A percentile compares a stretch with the other conserved stretches of the same genome.
These are phyloP conservation scores for Scenedesmus sp. DNA, from an alignment of 163 green algal species.

Conservation along the genomic window DNA sequence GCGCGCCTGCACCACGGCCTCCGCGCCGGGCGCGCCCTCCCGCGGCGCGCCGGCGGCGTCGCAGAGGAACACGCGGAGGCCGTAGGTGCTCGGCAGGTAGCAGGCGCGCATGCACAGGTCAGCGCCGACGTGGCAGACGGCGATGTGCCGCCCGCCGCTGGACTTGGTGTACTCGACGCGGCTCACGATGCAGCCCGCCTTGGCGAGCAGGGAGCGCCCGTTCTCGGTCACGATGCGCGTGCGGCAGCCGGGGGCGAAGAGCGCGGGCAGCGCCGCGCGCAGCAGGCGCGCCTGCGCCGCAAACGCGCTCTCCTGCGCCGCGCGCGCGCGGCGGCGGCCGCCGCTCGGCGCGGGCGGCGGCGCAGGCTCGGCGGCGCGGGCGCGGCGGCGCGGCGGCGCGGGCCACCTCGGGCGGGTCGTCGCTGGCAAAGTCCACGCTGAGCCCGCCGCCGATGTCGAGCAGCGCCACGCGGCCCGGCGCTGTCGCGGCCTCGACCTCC, in stretches of 20 bases:
- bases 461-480: not conserved
- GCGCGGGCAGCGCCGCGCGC: slow-evolving; percentile 19
- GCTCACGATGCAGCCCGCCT: slow-evolving; percentile 41
- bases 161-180: slow-evolving; percentile 53
- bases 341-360: too few species aligned
- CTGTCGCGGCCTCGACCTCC: slow-evolving; percentile 47
- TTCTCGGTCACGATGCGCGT: slow-evolving; percentile 41
- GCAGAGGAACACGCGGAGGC: slow-evolving; percentile 50
- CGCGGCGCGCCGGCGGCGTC: not conserved
- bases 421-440: slow-evolving; percentile 35
- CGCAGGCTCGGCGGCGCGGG: too few species aligned
- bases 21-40: slow-evolving; percentile 4
- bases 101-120: slow-evolving; percentile 55
- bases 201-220: slow-evolving; percentile 52
- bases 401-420: slow-evolving; percentile 26
- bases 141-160: slow-evolving; percentile 51
- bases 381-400: too few species aligned
- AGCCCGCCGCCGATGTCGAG: slow-evolving; percentile 53
- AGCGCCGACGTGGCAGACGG: slow-evolving; percentile 45
- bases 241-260: slow-evolving; percentile 38
- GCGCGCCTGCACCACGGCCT: slow-evolving; percentile 17
- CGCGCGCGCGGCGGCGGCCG: too few species aligned
- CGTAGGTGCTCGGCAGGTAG: slow-evolving; percentile 52
- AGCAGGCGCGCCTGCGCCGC: slow-evolving; percentile 42
- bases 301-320: slow-evolving; percentile 26